A percentile compares a stretch with the other conserved stretches of the same genome.
phyloP scores from a whole-genome alignment of 2,329 filamentous ascomycete species.

The Penicillium crustosum region DNA sequence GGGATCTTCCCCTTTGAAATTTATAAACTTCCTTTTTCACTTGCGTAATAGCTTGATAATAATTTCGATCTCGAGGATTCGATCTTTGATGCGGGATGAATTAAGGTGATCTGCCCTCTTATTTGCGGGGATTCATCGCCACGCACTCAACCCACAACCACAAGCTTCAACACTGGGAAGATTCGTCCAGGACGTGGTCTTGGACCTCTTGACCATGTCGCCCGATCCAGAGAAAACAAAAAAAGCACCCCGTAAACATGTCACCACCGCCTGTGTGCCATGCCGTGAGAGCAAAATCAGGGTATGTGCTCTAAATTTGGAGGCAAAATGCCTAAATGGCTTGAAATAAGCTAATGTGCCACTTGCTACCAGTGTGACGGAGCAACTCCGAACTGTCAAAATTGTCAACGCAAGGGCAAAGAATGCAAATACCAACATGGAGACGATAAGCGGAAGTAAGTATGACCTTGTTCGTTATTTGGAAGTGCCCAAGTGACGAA shows the following conservation, averaged over 20 bases:
- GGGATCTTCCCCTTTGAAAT: background rate
- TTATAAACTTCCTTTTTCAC: background rate
- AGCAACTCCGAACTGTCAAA: conserved; percentile 39
- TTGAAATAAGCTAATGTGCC: conserved; percentile 9
- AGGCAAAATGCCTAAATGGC: background rate
- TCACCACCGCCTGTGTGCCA: conserved; percentile 47
- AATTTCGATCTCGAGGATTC: background rate
- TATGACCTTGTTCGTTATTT: conserved; percentile 1
- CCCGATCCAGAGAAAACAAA: conserved; percentile 29
- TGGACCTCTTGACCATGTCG: conserved; percentile 22
- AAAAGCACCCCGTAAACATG: conserved; percentile 42
- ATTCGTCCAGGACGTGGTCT: background rate
- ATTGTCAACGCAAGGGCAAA: conserved; percentile 41
- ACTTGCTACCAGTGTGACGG: conserved; percentile 36
- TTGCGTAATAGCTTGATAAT: background rate
- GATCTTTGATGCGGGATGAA: conserved; percentile 8
- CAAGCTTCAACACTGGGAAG: background rate
- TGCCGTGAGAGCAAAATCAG: conserved; percentile 49
- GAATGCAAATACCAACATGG: conserved; percentile 43
- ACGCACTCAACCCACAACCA: background rate
- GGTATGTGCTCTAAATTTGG: conserved; percentile 26
- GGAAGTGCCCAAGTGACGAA: background rate
- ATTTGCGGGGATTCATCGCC: conserved; percentile 3
- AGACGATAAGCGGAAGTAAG: conserved; percentile 43
- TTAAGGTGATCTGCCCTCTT: background rate